Evolutionary conservation across 2,329 filamentous ascomycete genomes (phyloP).

Genomic region (Trichoderma koningiopsis): DNA sequence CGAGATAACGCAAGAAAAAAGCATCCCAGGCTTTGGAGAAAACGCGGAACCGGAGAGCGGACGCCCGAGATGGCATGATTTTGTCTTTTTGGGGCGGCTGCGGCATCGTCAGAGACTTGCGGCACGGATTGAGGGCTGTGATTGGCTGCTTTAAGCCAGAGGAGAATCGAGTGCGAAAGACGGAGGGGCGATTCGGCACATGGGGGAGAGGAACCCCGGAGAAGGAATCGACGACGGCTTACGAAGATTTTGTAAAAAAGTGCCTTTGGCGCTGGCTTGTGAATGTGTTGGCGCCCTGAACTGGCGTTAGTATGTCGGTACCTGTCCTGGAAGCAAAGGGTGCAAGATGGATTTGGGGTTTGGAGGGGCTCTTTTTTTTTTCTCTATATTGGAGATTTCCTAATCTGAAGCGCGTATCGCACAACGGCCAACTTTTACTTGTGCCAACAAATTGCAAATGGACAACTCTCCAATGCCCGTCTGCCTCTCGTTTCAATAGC

Average conservation of each 20-base stretch:
- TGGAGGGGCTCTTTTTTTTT: neutral
- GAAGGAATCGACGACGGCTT: neutral
- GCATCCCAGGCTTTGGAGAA: neutral
- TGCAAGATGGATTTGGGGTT: neutral
- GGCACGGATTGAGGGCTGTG: constrained; percentile 1
- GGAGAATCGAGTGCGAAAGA: neutral
- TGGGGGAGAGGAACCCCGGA: neutral
- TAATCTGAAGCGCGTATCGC: neutral
- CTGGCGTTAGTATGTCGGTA: neutral
- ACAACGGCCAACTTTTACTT: neutral
- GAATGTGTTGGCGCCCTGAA: neutral
- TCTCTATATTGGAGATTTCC: neutral
- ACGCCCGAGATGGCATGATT: constrained; percentile 14
- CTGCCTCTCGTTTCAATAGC: neutral
- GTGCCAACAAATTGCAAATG: neutral
- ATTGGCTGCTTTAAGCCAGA: constrained; percentile 14
- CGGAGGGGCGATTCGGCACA: neutral
- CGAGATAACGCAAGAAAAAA: neutral
- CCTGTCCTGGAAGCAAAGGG: neutral
- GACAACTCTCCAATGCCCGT: neutral
- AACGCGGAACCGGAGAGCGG: constrained; percentile 5
- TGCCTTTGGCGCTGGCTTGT: neutral
- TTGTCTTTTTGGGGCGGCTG: neutral
- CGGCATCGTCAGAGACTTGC: constrained; percentile 10
- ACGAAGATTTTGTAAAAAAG: neutral